Conservation (phyloP, 2,329 filamentous ascomycete genomes). For the Boeremia lycopersici region DNA sequence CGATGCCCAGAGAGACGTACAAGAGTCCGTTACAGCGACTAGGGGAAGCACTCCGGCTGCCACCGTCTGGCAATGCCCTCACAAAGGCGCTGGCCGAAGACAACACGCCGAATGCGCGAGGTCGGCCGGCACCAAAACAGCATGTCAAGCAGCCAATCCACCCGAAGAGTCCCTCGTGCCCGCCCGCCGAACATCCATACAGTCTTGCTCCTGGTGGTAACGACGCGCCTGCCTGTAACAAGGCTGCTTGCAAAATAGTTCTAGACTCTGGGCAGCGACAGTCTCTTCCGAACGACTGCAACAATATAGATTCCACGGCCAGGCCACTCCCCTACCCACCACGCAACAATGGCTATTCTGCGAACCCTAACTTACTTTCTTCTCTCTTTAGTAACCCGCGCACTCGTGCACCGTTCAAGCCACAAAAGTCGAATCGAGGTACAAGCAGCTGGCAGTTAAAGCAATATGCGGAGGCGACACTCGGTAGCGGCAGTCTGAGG, state of each 20-base stretch:
- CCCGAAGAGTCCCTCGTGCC: constrained; percentile 27
- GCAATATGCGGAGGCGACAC: constrained; percentile 96
- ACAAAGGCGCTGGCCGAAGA: constrained; percentile 10
- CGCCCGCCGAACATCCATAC: constrained; percentile 45
- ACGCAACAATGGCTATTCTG: constrained; percentile 26
- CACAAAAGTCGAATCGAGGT: constrained; percentile 81
- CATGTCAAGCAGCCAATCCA: not conserved
- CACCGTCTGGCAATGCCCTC: constrained; percentile 20
- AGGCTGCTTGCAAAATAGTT: constrained; percentile 11
- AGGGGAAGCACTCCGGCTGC: constrained; percentile 34
- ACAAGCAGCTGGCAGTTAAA: constrained; percentile 91
- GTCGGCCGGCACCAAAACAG: not conserved
- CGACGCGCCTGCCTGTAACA: constrained; percentile 9
- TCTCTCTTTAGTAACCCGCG: constrained; percentile 74
- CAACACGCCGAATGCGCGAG: not conserved
- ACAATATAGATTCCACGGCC: constrained; percentile 14
- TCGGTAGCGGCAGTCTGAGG: constrained; percentile 90
- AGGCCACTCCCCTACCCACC: constrained; percentile 10
- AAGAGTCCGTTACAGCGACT: constrained; percentile 42
- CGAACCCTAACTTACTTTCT: constrained; percentile 43
- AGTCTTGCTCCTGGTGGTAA: constrained; percentile 26
- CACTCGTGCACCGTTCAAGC: constrained; percentile 88
- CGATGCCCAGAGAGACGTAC: constrained; percentile 34
- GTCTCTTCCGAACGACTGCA: constrained; percentile 7
- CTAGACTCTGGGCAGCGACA: constrained; percentile 19